Percentiles rank a stretch among this genome's conserved stretches.
Evolutionary conservation across 805 yeast genomes (phyloP).

Genomic region (Barnettozyma californica): DNA sequence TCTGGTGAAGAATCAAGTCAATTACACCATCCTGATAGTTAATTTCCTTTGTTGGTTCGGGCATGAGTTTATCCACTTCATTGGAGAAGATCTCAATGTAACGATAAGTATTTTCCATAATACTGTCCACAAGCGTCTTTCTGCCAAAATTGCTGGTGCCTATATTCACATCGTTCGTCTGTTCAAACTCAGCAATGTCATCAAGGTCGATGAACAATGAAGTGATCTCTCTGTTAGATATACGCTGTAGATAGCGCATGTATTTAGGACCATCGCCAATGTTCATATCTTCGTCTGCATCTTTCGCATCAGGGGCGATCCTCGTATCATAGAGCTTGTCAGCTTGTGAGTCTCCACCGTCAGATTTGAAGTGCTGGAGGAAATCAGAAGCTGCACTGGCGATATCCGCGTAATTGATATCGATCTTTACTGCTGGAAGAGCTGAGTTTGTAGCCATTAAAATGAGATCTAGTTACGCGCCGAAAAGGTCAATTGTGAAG

Average conservation of each 20-base stretch:
- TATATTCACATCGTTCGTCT: slow-evolving; percentile 29
- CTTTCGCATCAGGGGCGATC: slow-evolving; percentile 19
- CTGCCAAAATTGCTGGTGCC: slow-evolving; percentile 20
- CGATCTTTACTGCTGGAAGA: slow-evolving; percentile 61
- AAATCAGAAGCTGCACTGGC: slow-evolving; percentile 57
- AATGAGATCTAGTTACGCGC: not conserved
- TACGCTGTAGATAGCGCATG: slow-evolving; percentile 61
- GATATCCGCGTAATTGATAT: slow-evolving; percentile 69
- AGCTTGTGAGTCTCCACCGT: slow-evolving; percentile 24
- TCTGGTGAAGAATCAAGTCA: slow-evolving; percentile 88
- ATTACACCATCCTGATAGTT: slow-evolving; percentile 82
- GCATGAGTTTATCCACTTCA: slow-evolving; percentile 77
- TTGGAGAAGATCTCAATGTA: slow-evolving; percentile 72
- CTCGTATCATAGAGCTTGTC: slow-evolving; percentile 33
- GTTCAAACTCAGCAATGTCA: slow-evolving; percentile 71
- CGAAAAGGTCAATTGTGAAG: not conserved
- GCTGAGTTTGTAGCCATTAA: slow-evolving; percentile 24
- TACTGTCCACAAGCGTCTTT: slow-evolving; percentile 47
- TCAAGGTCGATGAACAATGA: slow-evolving; percentile 74
- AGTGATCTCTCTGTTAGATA: slow-evolving; percentile 77
- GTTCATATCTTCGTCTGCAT: slow-evolving; percentile 23
- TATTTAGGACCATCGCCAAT: slow-evolving; percentile 60
- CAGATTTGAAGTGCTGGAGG: slow-evolving; percentile 56
- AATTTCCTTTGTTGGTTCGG: slow-evolving; percentile 78
- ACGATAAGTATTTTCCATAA: slow-evolving; percentile 70